These are phyloP conservation scores for Parascedosporium putredinis DNA, from an alignment of 2,329 filamentous ascomycete species.

Conservation along the genomic window DNA sequence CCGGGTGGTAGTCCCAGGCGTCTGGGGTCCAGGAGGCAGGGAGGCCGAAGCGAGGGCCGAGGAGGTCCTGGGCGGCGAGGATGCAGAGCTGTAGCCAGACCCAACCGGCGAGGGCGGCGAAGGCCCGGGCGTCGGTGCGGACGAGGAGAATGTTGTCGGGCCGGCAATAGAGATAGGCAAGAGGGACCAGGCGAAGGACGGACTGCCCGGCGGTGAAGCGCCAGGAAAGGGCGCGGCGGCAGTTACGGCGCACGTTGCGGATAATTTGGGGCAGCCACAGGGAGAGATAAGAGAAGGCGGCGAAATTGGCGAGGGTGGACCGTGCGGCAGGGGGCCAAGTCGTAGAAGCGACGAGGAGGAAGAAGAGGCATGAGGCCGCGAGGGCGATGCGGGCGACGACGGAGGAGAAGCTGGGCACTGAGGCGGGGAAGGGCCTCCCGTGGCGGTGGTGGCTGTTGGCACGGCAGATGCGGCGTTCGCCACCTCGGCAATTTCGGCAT, in stretches of 20 bases:
- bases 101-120: constrained; percentile 57
- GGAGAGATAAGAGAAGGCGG: constrained; percentile 71
- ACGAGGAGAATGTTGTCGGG: constrained; percentile 74
- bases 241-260: constrained; percentile 83
- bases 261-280: constrained; percentile 90
- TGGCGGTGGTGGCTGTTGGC: constrained; percentile 21
- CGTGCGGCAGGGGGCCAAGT: constrained; percentile 50
- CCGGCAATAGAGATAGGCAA: constrained; percentile 76
- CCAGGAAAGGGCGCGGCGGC: constrained; percentile 83
- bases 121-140: constrained; percentile 53
- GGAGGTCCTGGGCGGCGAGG: constrained; percentile 69
- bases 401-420: constrained; percentile 37
- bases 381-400: constrained; percentile 49
- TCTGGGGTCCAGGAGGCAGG: constrained; percentile 57
- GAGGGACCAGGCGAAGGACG: constrained; percentile 63
- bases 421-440: constrained; percentile 13
- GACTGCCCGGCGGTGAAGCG: constrained; percentile 82
- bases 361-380: constrained; percentile 42
- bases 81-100: constrained; percentile 76
- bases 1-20: constrained; percentile 91
- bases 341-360: constrained; percentile 48
- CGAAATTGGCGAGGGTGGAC: constrained; percentile 46
- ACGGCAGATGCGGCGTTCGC: constrained; percentile 25
- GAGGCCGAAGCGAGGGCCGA: constrained; percentile 82
- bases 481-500: constrained; percentile 46